phyloP scores from a whole-genome alignment of 495 filamentous ascomycete genomes.

The Penicillium tannophilum region DNA sequence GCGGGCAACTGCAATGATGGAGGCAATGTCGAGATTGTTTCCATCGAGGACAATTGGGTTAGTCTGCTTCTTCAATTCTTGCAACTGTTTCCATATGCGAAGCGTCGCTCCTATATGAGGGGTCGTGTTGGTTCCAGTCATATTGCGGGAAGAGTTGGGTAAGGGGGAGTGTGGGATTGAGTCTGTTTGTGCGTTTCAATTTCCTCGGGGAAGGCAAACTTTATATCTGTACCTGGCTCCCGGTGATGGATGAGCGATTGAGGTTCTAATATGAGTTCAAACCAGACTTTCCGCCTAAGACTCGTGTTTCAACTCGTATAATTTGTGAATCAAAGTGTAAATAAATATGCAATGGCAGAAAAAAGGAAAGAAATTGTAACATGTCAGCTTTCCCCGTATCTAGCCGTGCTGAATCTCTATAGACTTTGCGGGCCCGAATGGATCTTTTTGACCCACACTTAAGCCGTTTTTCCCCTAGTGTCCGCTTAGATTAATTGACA shows the following conservation, averaged over 20 bases:
- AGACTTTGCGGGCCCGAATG: neutral
- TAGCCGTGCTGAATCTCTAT: too few relatives aligned
- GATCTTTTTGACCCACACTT: neutral
- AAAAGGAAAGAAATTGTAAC: too few relatives aligned
- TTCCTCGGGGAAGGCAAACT: neutral
- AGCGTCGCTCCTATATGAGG: slow-evolving; percentile 7
- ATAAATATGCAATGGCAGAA: too few relatives aligned
- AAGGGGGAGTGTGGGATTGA: neutral
- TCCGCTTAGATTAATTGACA: neutral
- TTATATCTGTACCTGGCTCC: neutral
- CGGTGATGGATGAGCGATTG: neutral
- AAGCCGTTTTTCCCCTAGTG: neutral
- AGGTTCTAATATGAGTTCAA: neutral
- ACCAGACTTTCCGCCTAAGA: too few relatives aligned
- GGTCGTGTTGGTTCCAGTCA: slow-evolving; percentile 6
- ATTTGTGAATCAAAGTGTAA: too few relatives aligned
- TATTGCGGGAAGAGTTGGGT: neutral
- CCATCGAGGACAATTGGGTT: slow-evolving; percentile 19
- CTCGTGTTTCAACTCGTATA: too few relatives aligned
- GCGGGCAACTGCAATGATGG: slow-evolving; percentile 20
- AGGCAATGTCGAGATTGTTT: slow-evolving; percentile 20
- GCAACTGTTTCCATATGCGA: slow-evolving; percentile 7
- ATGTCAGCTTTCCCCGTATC: too few relatives aligned
- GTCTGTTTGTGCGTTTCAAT: neutral
- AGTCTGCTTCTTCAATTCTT: slow-evolving; percentile 9